Conservation (phyloP, 148 eudicot species). For the Euryodendron excelsum region DNA sequence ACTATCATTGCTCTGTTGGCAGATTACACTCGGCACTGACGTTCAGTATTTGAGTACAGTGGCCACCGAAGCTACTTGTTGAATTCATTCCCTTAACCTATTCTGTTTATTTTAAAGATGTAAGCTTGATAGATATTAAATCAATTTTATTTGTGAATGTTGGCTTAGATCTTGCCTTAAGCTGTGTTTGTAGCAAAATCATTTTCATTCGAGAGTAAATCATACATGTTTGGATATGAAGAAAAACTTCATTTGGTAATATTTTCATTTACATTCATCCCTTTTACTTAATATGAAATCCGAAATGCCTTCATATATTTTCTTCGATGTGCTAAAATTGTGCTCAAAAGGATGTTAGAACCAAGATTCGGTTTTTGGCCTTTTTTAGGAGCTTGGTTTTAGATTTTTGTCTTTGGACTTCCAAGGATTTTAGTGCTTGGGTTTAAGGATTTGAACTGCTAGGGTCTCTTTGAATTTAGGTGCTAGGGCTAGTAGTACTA, state of each 20-base stretch:
- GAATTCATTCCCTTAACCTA: background rate
- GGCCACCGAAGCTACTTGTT: background rate
- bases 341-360: too few relatives aligned
- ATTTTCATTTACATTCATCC: background rate
- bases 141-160: background rate
- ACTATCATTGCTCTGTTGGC: background rate
- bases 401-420: too few relatives aligned
- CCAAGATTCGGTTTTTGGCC: too few relatives aligned
- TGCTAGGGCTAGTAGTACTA: too few relatives aligned
- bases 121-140: too few relatives aligned
- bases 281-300: too few relatives aligned
- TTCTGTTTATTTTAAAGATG: background rate
- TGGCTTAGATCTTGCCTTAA: background rate
- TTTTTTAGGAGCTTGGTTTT: too few relatives aligned
- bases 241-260: background rate
- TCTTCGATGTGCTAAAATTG: too few relatives aligned
- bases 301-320: too few relatives aligned
- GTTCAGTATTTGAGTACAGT: background rate
- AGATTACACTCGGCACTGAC: background rate
- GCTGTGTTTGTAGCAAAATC: background rate
- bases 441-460: too few relatives aligned
- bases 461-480: too few relatives aligned
- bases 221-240: background rate
- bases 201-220: background rate
- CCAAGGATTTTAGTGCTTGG: too few relatives aligned